A percentile compares a stretch with the other conserved stretches of the same genome.
phyloP scores from a whole-genome alignment of 352 stramenopile species.

The Pythium guiyangense region DNA sequence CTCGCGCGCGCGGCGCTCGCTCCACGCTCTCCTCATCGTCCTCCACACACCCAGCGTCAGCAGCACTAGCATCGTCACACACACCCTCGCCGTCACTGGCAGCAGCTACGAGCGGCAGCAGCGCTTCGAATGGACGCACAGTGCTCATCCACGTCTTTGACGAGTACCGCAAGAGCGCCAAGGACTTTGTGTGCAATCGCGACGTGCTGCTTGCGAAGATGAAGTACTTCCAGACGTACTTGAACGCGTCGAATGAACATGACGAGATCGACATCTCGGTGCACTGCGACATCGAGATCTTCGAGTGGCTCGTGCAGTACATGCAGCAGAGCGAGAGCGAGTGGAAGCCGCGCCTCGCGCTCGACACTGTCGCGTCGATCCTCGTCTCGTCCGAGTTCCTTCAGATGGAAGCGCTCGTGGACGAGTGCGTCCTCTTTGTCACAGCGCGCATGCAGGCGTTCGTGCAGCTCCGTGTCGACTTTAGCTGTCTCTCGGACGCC shows the following conservation, averaged over 20 bases:
- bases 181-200: constrained; percentile 83
- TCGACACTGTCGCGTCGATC: constrained; percentile 84
- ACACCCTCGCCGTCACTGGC: background rate
- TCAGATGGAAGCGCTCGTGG: constrained; percentile 86
- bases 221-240: constrained; percentile 88
- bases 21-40: too few species aligned
- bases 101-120: background rate
- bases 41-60: too few species aligned
- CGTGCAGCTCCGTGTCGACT: constrained; percentile 80
- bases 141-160: constrained; percentile 91
- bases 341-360: constrained; percentile 35
- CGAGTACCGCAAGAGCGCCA: constrained; percentile 78
- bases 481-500: constrained; percentile 79
- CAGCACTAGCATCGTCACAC: too few species aligned
- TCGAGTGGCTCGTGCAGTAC: constrained; percentile 89
- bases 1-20: too few species aligned
- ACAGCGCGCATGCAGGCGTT: constrained; percentile 69
- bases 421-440: constrained; percentile 83
- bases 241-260: constrained; percentile 70
- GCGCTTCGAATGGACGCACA: constrained; percentile 14
- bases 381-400: constrained; percentile 91
- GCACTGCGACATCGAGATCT: constrained; percentile 91
- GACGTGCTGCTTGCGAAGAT: constrained; percentile 84
- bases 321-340: constrained; percentile 61
- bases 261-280: constrained; percentile 93